Base-by-base conservation (phyloP, 2,329 filamentous ascomycete genomes). In the Pestalotiopsis sp. region DNA sequence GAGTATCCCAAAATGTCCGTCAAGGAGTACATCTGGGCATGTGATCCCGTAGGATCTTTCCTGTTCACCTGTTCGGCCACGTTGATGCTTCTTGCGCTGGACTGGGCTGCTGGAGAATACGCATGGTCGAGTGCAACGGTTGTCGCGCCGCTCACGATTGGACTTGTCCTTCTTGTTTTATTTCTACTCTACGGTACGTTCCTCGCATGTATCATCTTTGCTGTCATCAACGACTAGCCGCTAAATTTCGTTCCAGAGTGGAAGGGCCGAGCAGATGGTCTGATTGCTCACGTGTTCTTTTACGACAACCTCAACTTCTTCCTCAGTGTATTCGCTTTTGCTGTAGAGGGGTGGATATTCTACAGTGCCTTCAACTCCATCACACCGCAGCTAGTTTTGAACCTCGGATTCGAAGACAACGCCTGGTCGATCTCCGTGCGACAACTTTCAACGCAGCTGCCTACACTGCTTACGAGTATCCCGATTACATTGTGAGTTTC, bases 301-400 rank as follows among this genome's bases (percentile, higher is more conserved):
- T 78, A 76, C 38, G 77, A 79, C 1, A 85, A 86, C 13, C 83
- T 83, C 13, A 89, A 89, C 73, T 89, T 89, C 72, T 83, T 80
- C 7, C 81, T 88, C 4, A 83, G 86, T 2, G 82, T 85, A 11
- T 87, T 88, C 73, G 86, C 86, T 4, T 88, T 88, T 70, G 83
- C 84, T 3, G 84, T 88, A 41, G 86, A 89, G 76, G 86, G 86
- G 14, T 89, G 86, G 86, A 86, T 89, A 67, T 89, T 87, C 74
- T 87, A 86, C 76, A 83, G 81, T 67, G 85, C 85, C 2, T 84
- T 87, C 69, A 86, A 86, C 75, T 82, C 82, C 25, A 77, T 86
- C 63, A 84, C 84, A 1, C 84, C 84, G 2, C 82, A 85, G 67
- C 82, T 87, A 62, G 78, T 83, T 2, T 79, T 86, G 3, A 80